phyloP scores from a whole-genome alignment of 495 filamentous ascomycete genomes.

The Haplographium delicatum region DNA sequence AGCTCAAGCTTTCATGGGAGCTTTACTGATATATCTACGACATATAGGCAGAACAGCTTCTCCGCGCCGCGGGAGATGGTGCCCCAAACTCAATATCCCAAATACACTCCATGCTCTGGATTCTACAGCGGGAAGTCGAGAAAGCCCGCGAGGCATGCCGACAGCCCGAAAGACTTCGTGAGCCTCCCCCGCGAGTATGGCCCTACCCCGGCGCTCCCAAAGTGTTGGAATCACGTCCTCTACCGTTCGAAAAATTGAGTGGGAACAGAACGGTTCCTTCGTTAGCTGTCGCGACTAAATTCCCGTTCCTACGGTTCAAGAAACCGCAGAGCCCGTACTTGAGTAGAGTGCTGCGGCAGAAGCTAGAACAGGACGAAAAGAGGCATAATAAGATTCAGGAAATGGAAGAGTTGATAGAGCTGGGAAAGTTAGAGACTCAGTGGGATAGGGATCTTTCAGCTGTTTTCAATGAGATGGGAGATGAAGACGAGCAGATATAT shows the following conservation, averaged over 20 bases:
- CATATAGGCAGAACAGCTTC: conserved; percentile 16
- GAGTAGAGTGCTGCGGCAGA: conserved; percentile 46
- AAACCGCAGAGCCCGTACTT: conserved; percentile 58
- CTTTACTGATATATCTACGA: neutral
- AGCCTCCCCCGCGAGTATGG: neutral
- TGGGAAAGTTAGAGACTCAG: neutral
- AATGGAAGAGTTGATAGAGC: neutral
- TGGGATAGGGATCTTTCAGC: neutral
- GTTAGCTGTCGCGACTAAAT: conserved; percentile 35
- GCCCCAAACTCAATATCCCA: conserved; percentile 3
- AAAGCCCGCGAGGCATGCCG: neutral
- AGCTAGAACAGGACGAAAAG: conserved; percentile 33
- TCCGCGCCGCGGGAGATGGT: conserved; percentile 13
- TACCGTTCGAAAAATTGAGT: conserved; percentile 5
- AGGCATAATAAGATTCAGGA: conserved; percentile 26
- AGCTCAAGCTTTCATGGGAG: neutral
- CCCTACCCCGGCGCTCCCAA: conserved; percentile 18
- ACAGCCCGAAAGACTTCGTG: neutral
- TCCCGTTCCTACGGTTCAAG: conserved; percentile 59
- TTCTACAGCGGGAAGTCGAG: neutral
- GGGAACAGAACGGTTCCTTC: conserved; percentile 45
- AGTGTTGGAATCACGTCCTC: conserved; percentile 19
- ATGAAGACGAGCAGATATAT: neutral
- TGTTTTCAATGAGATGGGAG: neutral
- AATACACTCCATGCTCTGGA: conserved; percentile 6